Evolutionary conservation across 768 basidiomycete genomes (phyloP), one percentile per base, ranked within the genome.

Genomic region (Hericium rajendrae): DNA sequence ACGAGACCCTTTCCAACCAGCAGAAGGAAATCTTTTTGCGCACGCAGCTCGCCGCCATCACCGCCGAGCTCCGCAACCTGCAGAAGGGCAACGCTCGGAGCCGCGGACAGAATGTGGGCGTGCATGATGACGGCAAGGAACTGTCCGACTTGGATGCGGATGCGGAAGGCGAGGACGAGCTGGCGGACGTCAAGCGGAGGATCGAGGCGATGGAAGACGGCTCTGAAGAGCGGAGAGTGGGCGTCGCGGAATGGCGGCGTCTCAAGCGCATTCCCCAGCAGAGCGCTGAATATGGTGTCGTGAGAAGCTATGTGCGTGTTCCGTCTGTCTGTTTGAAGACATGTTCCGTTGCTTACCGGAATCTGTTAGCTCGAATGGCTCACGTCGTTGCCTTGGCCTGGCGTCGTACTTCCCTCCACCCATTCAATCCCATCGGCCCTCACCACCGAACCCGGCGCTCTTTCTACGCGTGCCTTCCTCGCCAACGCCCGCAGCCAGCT

Each of bases 261-360:
- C 72, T 97, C 37, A 87, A 85, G 69, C 82, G 91, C 18, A 94
- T 91, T n/a, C 91, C 92, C 0, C 83, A 85, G 38, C 90, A 91
- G 16, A 91, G 89, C 53, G 90, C 92, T 2, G 94, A 97, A 74
- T 84, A 90, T 66, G 91, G 92, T 4, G 93, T 95, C 38, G 85
- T 94, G 52, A 76, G 90, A 51, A 86, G 76, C 67, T 93, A 88
- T 68, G 91, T 90, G 65, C 63, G 85, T 75, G 2, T 22, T 60
- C 41, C 24, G 48, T 38, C 38, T 15, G 24, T 8, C 22, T 16
- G 28, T 32, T 13, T 48, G 16, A 18, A 2, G 1, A 41, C 48
- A 51, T 13, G 18, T 37, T 28, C 43, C 43, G 41, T n/a, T 28
- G 13, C 28, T 57, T 20, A 55, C 48, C 11, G 6, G 32, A n/a